Conservation (phyloP, 768 basidiomycete genomes). For the Tulasnella sp. region DNA sequence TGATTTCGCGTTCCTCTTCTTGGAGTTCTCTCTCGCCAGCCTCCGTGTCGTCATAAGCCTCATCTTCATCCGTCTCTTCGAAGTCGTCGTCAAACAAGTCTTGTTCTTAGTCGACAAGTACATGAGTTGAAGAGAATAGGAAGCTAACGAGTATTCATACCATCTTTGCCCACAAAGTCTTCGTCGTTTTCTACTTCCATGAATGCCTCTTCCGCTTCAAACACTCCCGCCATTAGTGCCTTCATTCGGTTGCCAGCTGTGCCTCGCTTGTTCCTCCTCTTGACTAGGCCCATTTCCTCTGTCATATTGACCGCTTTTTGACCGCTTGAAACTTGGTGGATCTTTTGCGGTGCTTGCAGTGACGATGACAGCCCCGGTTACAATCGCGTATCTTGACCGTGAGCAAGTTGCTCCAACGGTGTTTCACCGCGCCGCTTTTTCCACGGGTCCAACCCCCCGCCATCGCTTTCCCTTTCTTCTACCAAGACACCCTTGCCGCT, state of each 20-base stretch:
- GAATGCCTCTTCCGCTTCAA: slow-evolving; percentile 19
- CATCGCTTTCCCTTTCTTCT: not conserved
- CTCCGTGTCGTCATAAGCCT: not conserved
- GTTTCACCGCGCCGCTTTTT: not conserved
- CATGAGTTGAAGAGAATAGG: not conserved
- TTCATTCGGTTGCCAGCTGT: slow-evolving; percentile 16
- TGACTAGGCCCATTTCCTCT: not conserved
- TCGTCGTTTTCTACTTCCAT: slow-evolving; percentile 22
- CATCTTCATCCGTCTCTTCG: slow-evolving; percentile 18
- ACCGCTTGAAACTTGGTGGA: not conserved
- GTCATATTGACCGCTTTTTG: not conserved
- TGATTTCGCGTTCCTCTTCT: slow-evolving; percentile 1
- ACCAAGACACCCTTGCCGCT: not conserved
- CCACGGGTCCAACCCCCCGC: not conserved
- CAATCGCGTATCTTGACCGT: not conserved
- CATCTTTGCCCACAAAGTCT: slow-evolving; percentile 21
- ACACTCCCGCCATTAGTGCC: slow-evolving; percentile 17
- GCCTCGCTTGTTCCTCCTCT: not conserved
- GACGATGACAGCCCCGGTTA: not conserved
- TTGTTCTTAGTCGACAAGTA: not conserved
- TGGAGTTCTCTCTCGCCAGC: slow-evolving; percentile 20
- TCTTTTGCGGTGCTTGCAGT: not conserved
- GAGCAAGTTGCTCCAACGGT: not conserved
- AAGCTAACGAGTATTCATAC: not conserved
- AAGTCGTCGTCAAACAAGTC: slow-evolving; percentile 21